Base-by-base conservation (phyloP, 2,329 filamentous ascomycete genomes). In the Leptographium wingfieldii region DNA sequence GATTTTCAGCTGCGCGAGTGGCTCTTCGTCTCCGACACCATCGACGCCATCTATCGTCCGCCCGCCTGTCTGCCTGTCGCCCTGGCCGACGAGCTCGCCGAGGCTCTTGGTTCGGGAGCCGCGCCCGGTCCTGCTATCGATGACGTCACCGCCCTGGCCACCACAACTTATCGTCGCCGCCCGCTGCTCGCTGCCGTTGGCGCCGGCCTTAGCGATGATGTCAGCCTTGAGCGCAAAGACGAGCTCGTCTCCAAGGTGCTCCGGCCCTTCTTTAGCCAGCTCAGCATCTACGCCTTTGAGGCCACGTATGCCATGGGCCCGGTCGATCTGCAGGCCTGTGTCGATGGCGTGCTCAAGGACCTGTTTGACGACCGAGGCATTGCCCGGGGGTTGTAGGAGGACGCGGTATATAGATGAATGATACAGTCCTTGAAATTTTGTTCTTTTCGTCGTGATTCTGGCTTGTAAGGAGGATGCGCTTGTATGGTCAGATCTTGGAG, bases 1-100 rank as follows among this genome's bases (percentile, higher is more conserved):
- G 94, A 99, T 70, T 99, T 97, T 73, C 94, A 97, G 72, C 81
- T 97, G n/a, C 87, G 95, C 68, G 90, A 96, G 75, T 99, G 94
- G 94, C 82, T 97, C 4, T 99, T 96, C 71, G 86, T 99, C 59
- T 95, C 91, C 1, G 94, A 99, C 72, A 97, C 92, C 16, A 92
- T 96, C 64, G 94, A 99, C 67, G 92, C 94, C 1, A 88, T 99
- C 40, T 95, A 99, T 72, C 85, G 88, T 14, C 85, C 90, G 0
- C 74, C 83, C 16, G 76, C 78, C 57, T 86, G 86, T 73, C 80
- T 84, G 62, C 81, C 90, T 1, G 76, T 88, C 3, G 90, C 90
- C 3, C 80, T 97, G 5, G 87, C 88, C 0, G 94, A 97, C 66
- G 88, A 94, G 67, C 78, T 96, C 10, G 87, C 89, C 0, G 89